These are phyloP conservation scores for Linderniella brevidens DNA, from an alignment of 257 asterid genomes.

Conservation along the genomic window DNA sequence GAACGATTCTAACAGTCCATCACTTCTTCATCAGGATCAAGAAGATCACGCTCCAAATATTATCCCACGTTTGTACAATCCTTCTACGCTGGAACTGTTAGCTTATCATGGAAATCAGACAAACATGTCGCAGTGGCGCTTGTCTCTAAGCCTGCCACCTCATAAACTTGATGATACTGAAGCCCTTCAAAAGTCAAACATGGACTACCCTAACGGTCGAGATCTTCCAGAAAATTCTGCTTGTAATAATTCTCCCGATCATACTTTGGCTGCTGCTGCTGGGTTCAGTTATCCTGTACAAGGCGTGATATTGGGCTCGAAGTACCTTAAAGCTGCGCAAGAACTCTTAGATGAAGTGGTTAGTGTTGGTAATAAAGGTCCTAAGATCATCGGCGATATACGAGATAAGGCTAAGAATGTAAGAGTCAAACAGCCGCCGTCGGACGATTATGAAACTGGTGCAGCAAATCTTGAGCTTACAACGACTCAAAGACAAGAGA, in stretches of 20 bases:
- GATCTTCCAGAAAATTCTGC: no score
- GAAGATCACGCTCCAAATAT: constrained; percentile 8
- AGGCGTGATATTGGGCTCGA: constrained; percentile 34
- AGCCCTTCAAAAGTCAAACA: neutral
- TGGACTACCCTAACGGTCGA: constrained; percentile 7
- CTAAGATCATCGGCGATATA: constrained; percentile 1
- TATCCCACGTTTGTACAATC: constrained; percentile 17
- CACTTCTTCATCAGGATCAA: constrained; percentile 10
- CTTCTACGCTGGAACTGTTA: constrained; percentile 12
- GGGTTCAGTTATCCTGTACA: constrained; percentile 13
- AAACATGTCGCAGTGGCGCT: constrained; percentile 29
- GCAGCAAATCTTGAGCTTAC: constrained; percentile 21
- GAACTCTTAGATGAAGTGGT: constrained; percentile 56
- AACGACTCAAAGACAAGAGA: constrained; percentile 56
- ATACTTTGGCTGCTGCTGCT: no score
- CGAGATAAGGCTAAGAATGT: constrained; percentile 14
- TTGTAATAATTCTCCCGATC: neutral
- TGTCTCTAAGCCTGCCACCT: constrained; percentile 35
- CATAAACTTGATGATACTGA: constrained; percentile 15
- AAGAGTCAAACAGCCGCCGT: constrained; percentile 12
- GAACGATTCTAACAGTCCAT: neutral
- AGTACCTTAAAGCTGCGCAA: constrained; percentile 48
- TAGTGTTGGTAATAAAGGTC: constrained; percentile 17
- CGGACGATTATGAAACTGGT: neutral
- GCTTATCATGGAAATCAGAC: constrained; percentile 11